These are phyloP conservation scores for Hypoxylon sp. DNA, from an alignment of 2,329 filamentous ascomycete genomes.

Conservation along the genomic window DNA sequence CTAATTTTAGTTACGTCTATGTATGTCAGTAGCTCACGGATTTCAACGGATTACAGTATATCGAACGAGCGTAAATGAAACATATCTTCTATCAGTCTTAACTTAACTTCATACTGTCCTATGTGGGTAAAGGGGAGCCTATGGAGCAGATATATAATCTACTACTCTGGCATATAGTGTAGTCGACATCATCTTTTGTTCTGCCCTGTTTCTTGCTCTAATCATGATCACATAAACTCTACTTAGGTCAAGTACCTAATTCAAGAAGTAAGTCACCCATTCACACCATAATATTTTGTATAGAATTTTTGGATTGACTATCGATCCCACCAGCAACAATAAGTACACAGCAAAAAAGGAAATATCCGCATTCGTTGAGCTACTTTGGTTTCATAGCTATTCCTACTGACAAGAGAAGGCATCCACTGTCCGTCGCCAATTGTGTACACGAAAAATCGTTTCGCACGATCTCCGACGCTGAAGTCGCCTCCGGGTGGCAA, in stretches of 20 bases:
- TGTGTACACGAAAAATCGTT: slow-evolving; percentile 20
- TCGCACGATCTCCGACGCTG: slow-evolving; percentile 3
- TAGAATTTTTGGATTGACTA: neutral
- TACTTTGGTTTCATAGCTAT: slow-evolving; percentile 28
- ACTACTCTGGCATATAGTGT: neutral
- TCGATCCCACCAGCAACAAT: neutral
- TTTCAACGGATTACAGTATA: neutral
- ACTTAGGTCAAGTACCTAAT: neutral
- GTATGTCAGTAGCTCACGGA: neutral
- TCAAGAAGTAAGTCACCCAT: neutral
- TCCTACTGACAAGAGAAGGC: slow-evolving; percentile 15
- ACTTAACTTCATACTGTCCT: neutral
- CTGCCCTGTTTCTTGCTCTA: neutral
- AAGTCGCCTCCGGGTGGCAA: neutral
- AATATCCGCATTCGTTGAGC: slow-evolving; percentile 28
- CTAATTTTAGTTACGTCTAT: neutral
- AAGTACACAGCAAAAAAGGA: slow-evolving; percentile 16
- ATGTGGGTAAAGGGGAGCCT: neutral
- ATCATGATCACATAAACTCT: neutral
- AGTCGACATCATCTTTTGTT: neutral
- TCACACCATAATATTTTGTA: neutral
- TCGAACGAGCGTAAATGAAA: too few species aligned
- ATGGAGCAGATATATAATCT: neutral
- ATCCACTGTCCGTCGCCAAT: slow-evolving; percentile 12
- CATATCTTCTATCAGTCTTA: neutral